phyloP scores from a whole-genome alignment of 345 rosid genomes.

The Hibiscus syriacus region DNA sequence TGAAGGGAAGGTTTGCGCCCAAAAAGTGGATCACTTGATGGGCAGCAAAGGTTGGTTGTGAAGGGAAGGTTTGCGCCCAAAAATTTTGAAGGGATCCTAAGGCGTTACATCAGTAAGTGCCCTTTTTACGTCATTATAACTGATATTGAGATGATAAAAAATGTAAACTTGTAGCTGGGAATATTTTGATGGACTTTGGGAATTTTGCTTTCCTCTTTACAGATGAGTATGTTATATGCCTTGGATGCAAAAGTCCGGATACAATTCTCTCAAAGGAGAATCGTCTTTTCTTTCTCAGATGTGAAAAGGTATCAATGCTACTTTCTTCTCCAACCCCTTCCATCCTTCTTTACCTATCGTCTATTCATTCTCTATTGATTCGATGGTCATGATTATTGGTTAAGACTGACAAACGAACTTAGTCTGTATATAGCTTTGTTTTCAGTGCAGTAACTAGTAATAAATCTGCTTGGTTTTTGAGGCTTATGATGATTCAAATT shows the following conservation, averaged over 20 bases:
- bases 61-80: slow-evolving; percentile 35
- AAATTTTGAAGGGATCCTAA: slow-evolving; percentile 36
- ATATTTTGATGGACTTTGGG: background rate
- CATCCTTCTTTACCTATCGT: too few species aligned
- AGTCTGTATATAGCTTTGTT: background rate
- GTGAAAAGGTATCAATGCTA: slow-evolving; percentile 32
- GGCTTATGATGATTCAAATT: slow-evolving; percentile 6
- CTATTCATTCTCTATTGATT: background rate
- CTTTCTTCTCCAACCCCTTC: background rate
- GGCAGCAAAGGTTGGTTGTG: slow-evolving; percentile 34
- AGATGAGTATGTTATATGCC: slow-evolving; percentile 42
- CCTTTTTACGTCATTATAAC: background rate
- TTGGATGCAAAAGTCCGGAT: slow-evolving; percentile 46
- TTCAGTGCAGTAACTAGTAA: background rate
- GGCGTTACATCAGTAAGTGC: slow-evolving; percentile 31
- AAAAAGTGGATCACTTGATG: slow-evolving; percentile 37
- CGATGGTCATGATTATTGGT: too few species aligned
- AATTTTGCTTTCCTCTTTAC: slow-evolving; percentile 2
- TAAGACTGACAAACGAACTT: background rate
- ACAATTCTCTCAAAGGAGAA: slow-evolving; percentile 35
- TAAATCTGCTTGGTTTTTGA: background rate
- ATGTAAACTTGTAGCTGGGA: background rate
- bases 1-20: slow-evolving; percentile 34
- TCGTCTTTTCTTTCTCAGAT: slow-evolving; percentile 34
- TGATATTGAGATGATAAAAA: background rate